phyloP scores from a whole-genome alignment of 2,329 filamentous ascomycete genomes.

The Podosphaera aphanis region DNA sequence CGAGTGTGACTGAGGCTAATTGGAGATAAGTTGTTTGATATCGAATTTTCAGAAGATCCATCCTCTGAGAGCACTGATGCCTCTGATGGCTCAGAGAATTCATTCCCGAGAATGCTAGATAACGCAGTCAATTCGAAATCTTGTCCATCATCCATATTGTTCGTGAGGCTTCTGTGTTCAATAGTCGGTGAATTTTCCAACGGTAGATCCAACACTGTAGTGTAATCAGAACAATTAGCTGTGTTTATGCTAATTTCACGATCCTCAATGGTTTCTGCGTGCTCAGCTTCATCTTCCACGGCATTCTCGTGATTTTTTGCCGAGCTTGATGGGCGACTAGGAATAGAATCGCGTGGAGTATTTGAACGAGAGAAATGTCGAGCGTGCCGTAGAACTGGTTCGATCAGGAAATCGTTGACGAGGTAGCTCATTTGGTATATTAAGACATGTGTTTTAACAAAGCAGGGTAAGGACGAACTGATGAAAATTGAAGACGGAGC shows the following conservation, averaged over 20 bases:
- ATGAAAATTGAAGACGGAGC: background rate
- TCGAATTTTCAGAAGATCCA: background rate
- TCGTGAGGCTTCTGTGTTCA: conserved; percentile 9
- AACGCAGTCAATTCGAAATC: background rate
- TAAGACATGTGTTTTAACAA: conserved; percentile 1
- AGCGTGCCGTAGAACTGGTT: conserved; percentile 39
- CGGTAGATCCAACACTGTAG: conserved; percentile 5
- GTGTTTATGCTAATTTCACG: background rate
- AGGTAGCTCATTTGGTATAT: conserved; percentile 31
- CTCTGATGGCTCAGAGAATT: conserved; percentile 1
- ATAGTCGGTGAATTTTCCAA: conserved; percentile 11
- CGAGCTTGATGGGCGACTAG: conserved; percentile 5
- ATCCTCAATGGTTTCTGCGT: conserved; percentile 4
- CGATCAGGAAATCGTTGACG: conserved; percentile 41
- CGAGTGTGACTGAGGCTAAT: conserved; percentile 10
- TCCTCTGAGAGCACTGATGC: conserved; percentile 3
- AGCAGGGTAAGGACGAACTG: background rate
- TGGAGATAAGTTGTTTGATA: conserved; percentile 8
- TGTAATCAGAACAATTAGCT: background rate
- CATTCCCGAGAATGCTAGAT: background rate
- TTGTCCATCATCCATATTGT: background rate
- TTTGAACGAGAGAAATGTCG: conserved; percentile 30
- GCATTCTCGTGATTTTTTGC: conserved; percentile 8
- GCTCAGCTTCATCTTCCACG: conserved; percentile 10
- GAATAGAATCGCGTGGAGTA: conserved; percentile 15